phyloP scores from a whole-genome alignment of 345 rosid genomes.

The Microcos paniculata region DNA sequence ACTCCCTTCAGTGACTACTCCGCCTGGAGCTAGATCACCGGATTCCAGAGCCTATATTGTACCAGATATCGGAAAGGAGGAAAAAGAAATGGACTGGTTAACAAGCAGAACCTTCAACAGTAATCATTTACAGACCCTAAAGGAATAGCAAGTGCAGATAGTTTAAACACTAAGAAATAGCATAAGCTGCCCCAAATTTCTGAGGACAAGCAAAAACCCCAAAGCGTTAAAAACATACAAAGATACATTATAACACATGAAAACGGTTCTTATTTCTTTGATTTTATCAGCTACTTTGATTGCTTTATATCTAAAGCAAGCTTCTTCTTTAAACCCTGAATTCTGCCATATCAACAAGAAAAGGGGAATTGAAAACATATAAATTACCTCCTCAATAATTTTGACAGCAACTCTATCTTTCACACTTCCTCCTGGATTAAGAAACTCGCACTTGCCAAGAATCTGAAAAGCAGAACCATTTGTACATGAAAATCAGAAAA shows the following conservation, averaged over 20 bases:
- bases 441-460: constrained; percentile 90
- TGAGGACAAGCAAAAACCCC: no score
- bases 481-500: not conserved
- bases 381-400: constrained; percentile 81
- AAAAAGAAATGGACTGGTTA: not conserved
- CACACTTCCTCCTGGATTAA: constrained; percentile 98
- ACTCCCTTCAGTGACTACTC: constrained; percentile 89
- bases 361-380: not conserved
- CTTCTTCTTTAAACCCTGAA: not conserved
- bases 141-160: not conserved
- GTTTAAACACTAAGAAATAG: no score
- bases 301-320: not conserved
- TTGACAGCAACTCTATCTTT: constrained; percentile 90
- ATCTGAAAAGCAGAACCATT: constrained; percentile 46
- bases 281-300: no score
- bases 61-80: not conserved
- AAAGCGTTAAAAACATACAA: not conserved
- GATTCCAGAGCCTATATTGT: constrained; percentile 69
- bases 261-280: no score
- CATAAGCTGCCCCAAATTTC: no score
- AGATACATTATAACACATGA: no score
- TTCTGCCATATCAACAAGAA: not conserved
- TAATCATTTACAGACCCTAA: not conserved
- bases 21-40: constrained; percentile 64
- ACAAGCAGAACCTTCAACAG: not conserved